Conservation (phyloP, 305 asterid genomes). For the Caryopteris hybrid region DNA sequence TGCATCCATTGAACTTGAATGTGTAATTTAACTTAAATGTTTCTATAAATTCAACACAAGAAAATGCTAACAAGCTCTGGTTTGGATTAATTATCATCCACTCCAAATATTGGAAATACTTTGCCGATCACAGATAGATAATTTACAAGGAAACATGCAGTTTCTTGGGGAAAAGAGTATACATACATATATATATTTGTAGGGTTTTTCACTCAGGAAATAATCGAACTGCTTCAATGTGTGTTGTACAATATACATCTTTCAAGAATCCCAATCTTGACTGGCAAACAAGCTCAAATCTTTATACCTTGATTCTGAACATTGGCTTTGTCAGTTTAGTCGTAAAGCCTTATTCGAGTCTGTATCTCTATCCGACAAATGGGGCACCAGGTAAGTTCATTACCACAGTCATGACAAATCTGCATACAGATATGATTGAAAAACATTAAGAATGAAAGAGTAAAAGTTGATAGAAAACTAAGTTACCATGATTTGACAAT, state of each 20-base stretch:
- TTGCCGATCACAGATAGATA: too few species aligned
- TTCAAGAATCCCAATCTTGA: neutral
- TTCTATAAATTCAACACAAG: neutral
- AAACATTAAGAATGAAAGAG: neutral
- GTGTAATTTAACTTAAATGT: neutral
- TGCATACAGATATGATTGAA: constrained; percentile 16
- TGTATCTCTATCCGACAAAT: constrained; percentile 35
- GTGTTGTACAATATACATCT: neutral
- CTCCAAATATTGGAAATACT: too few species aligned
- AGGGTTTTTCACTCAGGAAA: too few species aligned
- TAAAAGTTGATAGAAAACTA: neutral
- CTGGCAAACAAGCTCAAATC: neutral
- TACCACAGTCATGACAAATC: constrained; percentile 42
- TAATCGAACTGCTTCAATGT: neutral
- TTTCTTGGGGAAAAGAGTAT: too few species aligned
- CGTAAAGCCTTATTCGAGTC: constrained; percentile 34
- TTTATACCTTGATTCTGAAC: neutral
- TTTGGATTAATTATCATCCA: too few species aligned
- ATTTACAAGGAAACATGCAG: too few species aligned
- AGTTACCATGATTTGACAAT: neutral
- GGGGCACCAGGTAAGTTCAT: constrained; percentile 38
- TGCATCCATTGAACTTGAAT: constrained; percentile 11
- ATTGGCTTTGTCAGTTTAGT: constrained; percentile 8
- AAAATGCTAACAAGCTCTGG: neutral
- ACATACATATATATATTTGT: too few species aligned